Conservation (phyloP, 768 basidiomycete genomes). For the Pulveroboletus ravenelii region DNA sequence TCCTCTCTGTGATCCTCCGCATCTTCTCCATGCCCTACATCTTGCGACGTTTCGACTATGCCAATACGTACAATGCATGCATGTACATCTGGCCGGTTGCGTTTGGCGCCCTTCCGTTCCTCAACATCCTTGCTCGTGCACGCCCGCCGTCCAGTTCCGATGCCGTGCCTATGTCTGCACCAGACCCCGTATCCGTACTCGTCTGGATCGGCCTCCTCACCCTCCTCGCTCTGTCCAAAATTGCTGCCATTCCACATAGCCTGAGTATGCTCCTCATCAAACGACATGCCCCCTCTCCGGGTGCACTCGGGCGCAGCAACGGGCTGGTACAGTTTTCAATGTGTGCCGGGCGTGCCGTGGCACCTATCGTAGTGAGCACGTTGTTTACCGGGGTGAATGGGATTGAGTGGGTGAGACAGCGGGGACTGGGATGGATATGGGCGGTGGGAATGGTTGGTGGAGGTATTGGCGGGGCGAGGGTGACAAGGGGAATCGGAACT, state of each 20-base stretch:
- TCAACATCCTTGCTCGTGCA: no score
- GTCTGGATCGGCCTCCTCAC: no score
- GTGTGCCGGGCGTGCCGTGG: slow-evolving; percentile 42
- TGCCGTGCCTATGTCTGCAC: no score
- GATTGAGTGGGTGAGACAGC: slow-evolving; percentile 3
- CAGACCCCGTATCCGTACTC: no score
- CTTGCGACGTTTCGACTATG: slow-evolving; percentile 8
- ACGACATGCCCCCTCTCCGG: slow-evolving; percentile 15
- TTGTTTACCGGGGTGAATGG: slow-evolving; percentile 18
- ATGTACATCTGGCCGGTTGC: slow-evolving; percentile 4
- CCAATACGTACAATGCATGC: slow-evolving; percentile 1
- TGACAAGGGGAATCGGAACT: slow-evolving; percentile 6
- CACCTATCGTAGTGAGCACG: slow-evolving; percentile 48
- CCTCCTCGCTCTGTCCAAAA: slow-evolving; percentile 37
- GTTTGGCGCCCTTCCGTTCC: background rate
- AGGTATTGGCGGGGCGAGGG: slow-evolving; percentile 8
- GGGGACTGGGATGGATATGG: slow-evolving; percentile 13
- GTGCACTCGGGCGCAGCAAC: slow-evolving; percentile 48
- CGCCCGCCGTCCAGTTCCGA: no score
- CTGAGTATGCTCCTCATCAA: slow-evolving; percentile 61
- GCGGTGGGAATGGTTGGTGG: slow-evolving; percentile 8
- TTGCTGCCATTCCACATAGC: slow-evolving; percentile 28
- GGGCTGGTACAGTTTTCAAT: slow-evolving; percentile 38
- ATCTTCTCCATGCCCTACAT: slow-evolving; percentile 42
- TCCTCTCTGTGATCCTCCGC: slow-evolving; percentile 44